Evolutionary conservation across 805 yeast genomes (phyloP), one percentile per base, ranked within the genome.

Genomic region (Yarrowia osloensis): DNA sequence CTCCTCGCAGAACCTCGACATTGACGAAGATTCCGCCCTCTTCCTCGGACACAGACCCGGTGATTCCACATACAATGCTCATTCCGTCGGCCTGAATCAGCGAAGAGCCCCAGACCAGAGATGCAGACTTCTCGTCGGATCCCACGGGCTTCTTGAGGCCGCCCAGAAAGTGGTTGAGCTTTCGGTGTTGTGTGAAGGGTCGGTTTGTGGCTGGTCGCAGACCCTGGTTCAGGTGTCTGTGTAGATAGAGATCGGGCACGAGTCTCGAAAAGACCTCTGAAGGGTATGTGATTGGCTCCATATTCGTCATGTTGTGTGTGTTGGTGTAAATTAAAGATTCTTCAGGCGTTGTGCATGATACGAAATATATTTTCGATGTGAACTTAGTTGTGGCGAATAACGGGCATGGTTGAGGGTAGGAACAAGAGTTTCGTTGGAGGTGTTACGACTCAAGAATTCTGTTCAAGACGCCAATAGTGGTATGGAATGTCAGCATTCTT

Each of bases 201-300:
- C 97, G 83, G 61, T 88, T 77, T 8, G 76, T 77, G 55, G 87
- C 85, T 11, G 97, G 97, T 70, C 98, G 86, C 24, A 88, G 73
- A 0, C 95, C 94, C 21, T 86, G 79, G 21, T 88, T 83, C 17
- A 93, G 75, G 75, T 91, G 96, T 73, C 96, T 84, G 74, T 89
- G 89, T 50, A 93, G 80, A 5, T 94, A 89, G 15, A 90, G 75
- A 67, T 91, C 97, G 0, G 98, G 97, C 1, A 96, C 91, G 40
- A 93, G 84, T 65, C 95, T 80, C 0, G 95, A 92, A 49, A 93
- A 79, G 12, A 91, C 91, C 28, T 87, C 89, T 0, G 97, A 94
- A 1, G 95, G 88, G 75, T 92, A 91, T 4, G 85, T 79, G 39
- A 89, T 81, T 15, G 88, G 83, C 49, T 79, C 75, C 70, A 42